phyloP scores from a whole-genome alignment of 805 yeast species.

The Wickerhamiella bombiphila region DNA sequence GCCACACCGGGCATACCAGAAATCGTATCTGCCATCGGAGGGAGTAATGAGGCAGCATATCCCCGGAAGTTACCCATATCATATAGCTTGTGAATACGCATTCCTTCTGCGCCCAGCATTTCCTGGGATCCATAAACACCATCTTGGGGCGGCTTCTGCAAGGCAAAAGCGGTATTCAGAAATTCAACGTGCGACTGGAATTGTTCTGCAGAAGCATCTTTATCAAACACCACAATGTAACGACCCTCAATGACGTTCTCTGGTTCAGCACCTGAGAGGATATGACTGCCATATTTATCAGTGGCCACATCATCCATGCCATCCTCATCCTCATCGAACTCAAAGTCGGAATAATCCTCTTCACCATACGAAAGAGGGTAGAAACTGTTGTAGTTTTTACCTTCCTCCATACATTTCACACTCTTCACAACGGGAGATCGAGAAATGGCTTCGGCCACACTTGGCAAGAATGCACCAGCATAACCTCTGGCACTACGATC shows the following conservation, averaged over 20 bases:
- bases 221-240: conserved; percentile 77
- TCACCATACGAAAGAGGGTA: not conserved
- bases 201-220: conserved; percentile 38
- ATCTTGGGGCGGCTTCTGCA: no score
- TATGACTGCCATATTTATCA: not conserved
- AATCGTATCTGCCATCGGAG: conserved; percentile 57
- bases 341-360: not conserved
- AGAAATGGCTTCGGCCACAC: conserved; percentile 59
- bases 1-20: conserved; percentile 41
- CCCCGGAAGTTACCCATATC: conserved; percentile 47
- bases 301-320: not conserved
- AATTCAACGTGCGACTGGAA: conserved; percentile 52
- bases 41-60: conserved; percentile 74
- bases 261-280: conserved; percentile 1
- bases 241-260: conserved; percentile 20
- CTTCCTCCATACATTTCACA: not conserved
- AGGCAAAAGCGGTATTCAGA: no score
- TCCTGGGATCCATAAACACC: conserved; percentile 6
- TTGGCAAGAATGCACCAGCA: conserved; percentile 68
- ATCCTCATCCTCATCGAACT: conserved; percentile 1
- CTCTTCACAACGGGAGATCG: conserved; percentile 36
- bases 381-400: not conserved
- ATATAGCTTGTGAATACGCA: conserved; percentile 26
- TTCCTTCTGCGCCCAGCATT: no score
- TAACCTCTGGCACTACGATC: no score